These are phyloP conservation scores for Sabuloglossum arenarium DNA, from an alignment of 495 filamentous ascomycete species.

Conservation along the genomic window DNA sequence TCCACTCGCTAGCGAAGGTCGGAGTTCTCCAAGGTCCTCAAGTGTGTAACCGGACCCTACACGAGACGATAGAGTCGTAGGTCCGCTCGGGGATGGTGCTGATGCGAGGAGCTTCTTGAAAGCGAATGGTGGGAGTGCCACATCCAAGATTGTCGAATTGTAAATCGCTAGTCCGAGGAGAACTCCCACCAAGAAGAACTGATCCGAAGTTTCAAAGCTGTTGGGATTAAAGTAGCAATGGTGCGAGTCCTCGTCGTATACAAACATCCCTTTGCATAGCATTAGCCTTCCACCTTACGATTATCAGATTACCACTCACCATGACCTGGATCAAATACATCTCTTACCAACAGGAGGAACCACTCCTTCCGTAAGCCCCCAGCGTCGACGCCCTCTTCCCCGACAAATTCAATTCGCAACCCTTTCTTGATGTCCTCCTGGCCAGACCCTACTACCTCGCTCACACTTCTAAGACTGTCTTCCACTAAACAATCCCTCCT, in stretches of 20 bases:
- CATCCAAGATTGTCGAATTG: slow-evolving; percentile 87
- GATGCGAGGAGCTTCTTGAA: slow-evolving; percentile 74
- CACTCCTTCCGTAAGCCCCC: slow-evolving; percentile 88
- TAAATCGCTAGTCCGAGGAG: slow-evolving; percentile 84
- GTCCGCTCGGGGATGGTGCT: slow-evolving; percentile 32
- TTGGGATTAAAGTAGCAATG: slow-evolving; percentile 93
- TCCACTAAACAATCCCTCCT: slow-evolving; percentile 80
- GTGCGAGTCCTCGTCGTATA: slow-evolving; percentile 85
- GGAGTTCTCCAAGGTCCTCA: slow-evolving; percentile 70
- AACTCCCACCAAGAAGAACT: slow-evolving; percentile 81
- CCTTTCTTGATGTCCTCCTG: slow-evolving; percentile 88
- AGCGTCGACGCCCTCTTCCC: slow-evolving; percentile 84
- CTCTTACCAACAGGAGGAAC: slow-evolving; percentile 79
- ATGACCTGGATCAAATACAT: slow-evolving; percentile 82
- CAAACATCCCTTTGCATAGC: slow-evolving; percentile 47
- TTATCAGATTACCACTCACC: slow-evolving; percentile 29
- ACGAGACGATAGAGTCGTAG: slow-evolving; percentile 32
- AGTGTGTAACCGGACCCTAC: slow-evolving; percentile 50
- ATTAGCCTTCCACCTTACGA: neutral
- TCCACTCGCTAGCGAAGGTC: slow-evolving; percentile 56
- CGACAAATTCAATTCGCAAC: slow-evolving; percentile 65
- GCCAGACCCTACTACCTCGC: slow-evolving; percentile 66
- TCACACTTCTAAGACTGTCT: slow-evolving; percentile 69
- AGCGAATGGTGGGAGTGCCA: slow-evolving; percentile 78
- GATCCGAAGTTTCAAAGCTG: slow-evolving; percentile 81